Conservation (phyloP, 2,329 filamentous ascomycete species). For the Colletotrichum eleusines region DNA sequence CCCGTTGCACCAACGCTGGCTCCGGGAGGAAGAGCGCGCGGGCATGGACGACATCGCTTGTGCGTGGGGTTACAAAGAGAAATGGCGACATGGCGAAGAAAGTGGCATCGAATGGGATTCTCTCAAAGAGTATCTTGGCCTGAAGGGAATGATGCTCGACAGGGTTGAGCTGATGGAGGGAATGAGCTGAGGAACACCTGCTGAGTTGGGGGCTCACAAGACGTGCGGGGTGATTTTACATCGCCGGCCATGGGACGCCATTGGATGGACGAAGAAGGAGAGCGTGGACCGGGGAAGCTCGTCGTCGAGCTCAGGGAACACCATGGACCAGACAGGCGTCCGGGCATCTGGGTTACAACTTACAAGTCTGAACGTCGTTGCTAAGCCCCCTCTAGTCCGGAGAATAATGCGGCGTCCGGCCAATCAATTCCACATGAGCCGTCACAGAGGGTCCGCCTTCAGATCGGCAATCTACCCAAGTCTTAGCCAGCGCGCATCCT, state of each 20-base stretch:
- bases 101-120: constrained; percentile 91
- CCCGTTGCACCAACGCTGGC: constrained; percentile 83
- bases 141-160: constrained; percentile 91
- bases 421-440: constrained; percentile 37
- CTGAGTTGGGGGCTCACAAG: constrained; percentile 30
- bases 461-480: constrained; percentile 42
- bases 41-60: constrained; percentile 88
- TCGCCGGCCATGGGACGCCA: constrained; percentile 18
- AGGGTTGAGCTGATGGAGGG: constrained; percentile 91
- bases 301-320: constrained; percentile 31
- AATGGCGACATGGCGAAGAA: constrained; percentile 86
- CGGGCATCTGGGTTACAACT: constrained; percentile 24
- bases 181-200: constrained; percentile 65
- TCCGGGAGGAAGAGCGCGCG: constrained; percentile 89
- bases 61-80: constrained; percentile 92
- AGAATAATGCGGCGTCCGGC: constrained; percentile 39
- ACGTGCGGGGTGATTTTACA: constrained; percentile 31
- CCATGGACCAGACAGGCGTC: constrained; percentile 19
- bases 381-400: constrained; percentile 42
- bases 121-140: constrained; percentile 83
- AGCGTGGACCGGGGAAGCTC: constrained; percentile 32
- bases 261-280: constrained; percentile 23
- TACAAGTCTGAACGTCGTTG: constrained; percentile 37
- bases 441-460: constrained; percentile 27
- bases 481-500: constrained; percentile 42